A percentile compares a stretch with the other conserved stretches of the same genome.
Conservation (phyloP, 768 basidiomycete species). For the Phylloporus sp. region DNA sequence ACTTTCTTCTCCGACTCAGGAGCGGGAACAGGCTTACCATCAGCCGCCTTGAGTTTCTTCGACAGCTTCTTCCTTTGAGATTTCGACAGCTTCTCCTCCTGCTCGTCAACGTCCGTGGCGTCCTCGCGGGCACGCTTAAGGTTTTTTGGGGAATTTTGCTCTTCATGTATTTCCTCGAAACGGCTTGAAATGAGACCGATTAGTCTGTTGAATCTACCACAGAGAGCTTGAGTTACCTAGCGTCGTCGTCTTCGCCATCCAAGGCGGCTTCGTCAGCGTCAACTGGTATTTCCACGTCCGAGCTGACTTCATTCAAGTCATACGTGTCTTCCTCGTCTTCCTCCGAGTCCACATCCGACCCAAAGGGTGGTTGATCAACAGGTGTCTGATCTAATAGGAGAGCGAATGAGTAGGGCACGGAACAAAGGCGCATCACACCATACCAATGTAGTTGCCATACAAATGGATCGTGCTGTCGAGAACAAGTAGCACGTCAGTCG, state of each 20-base stretch:
- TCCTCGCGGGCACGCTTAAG: conserved; percentile 75
- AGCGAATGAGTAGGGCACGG: background rate
- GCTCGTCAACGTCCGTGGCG: conserved; percentile 38
- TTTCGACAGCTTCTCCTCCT: conserved; percentile 42
- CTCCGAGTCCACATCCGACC: conserved; percentile 51
- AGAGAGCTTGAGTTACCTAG: conserved; percentile 35
- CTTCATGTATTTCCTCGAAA: conserved; percentile 65
- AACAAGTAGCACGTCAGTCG: conserved; percentile 8
- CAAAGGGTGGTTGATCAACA: conserved; percentile 47
- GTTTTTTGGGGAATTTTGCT: conserved; percentile 34
- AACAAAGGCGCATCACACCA: background rate
- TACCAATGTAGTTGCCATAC: conserved; percentile 83
- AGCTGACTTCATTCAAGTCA: conserved; percentile 72
- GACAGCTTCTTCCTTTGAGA: conserved; percentile 56
- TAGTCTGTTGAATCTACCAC: background rate
- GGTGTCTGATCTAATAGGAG: conserved; percentile 48
- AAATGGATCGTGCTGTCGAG: conserved; percentile 63
- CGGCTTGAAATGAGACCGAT: conserved; percentile 36
- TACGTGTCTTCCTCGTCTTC: conserved; percentile 51
- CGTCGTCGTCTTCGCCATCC: conserved; percentile 42
- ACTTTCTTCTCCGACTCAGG: conserved; percentile 21
- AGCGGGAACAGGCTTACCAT: conserved; percentile 39
- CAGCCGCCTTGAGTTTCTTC: conserved; percentile 72
- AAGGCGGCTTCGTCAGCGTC: conserved; percentile 57
- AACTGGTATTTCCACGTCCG: conserved; percentile 80